Percentiles rank a stretch among this genome's conserved stretches.
These are phyloP conservation scores for Pelargonium cotyledonis DNA, from an alignment of 441 rosid genomes.

Conservation along the genomic window DNA sequence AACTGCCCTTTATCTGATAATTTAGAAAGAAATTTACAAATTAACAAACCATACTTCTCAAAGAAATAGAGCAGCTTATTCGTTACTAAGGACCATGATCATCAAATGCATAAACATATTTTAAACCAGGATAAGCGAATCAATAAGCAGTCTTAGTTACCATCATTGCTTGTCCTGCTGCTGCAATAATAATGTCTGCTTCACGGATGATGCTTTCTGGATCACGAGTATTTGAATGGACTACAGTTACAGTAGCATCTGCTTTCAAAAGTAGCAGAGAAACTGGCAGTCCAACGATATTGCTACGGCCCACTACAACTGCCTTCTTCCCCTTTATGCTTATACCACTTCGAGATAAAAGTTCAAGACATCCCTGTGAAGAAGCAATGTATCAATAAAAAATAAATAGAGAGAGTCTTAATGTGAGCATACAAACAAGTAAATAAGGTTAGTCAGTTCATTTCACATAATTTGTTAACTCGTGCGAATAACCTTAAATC, in stretches of 20 bases:
- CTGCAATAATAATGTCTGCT: constrained; percentile 88
- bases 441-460: no score
- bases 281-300: constrained; percentile 87
- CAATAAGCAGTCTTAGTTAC: constrained; percentile 25
- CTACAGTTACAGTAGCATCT: constrained; percentile 79
- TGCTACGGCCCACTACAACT: constrained; percentile 87
- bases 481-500: no score
- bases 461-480: no score
- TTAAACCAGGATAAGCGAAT: not conserved
- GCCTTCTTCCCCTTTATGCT: constrained; percentile 68
- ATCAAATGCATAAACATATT: not conserved
- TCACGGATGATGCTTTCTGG: constrained; percentile 57
- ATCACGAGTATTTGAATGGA: constrained; percentile 59
- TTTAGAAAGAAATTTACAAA: not conserved
- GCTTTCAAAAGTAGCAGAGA: constrained; percentile 81
- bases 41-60: not conserved
- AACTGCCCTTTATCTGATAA: constrained; percentile 69
- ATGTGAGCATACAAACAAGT: not conserved
- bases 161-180: constrained; percentile 87
- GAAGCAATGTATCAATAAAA: constrained; percentile 4
- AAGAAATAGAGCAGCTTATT: not conserved
- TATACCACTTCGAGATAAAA: constrained; percentile 66
- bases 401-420: not conserved
- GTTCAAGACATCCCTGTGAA: constrained; percentile 78
- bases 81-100: not conserved